Base-by-base conservation (phyloP, 768 basidiomycete genomes). In the Phylloporus rhodoxanthus region DNA sequence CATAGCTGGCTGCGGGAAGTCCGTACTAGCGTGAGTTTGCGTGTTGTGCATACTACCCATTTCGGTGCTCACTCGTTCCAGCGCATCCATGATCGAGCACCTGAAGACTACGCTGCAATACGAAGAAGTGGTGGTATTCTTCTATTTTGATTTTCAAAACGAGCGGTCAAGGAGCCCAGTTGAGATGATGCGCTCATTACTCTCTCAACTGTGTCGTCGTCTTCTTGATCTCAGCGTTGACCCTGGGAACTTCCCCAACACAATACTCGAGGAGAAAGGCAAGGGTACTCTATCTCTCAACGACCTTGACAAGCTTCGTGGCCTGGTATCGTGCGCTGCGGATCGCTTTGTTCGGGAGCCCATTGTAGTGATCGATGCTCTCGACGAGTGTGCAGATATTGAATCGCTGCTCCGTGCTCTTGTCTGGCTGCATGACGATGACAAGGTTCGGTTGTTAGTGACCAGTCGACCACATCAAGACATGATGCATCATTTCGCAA, bases 301-400 rank as follows among this genome's bases (percentile, higher is more conserved):
- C 8, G 25, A 25, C 25, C 25, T 25, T 25, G 25, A 25, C 25
- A 25, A 25, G 11, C 29, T 30, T 30, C 4, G 29, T 30, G 29
- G 13, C 25, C 26, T 29, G 14, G 25, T 43, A 8, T 34, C 33
- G 13, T 30, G 48, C 17, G 41, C 48, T 21, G 39, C 48, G 21
- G 13, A n/a, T n/a, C 21, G 43, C 15, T 41, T 50, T 13, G n/a
- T 19, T 26, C 21, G 33, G 17, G n/a, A 30, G 19, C 48, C 48
- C 10, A 4, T 51, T 6, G 44, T 51, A n/a, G 26, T 51, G 34
- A 51, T 51, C 23, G 50, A 51, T 36, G n/a, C n/a, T n/a, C n/a
- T n/a, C n/a, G n/a, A n/a, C n/a, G n/a, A n/a, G n/a, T n/a, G n/a
- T n/a, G n/a, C 7, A 30, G 29, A 30, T 2, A 30, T 30, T 1